A percentile compares a stretch with the other conserved stretches of the same genome.
These are phyloP conservation scores for Cladorrhinum samala DNA, from an alignment of 495 filamentous ascomycete species.

Conservation along the genomic window DNA sequence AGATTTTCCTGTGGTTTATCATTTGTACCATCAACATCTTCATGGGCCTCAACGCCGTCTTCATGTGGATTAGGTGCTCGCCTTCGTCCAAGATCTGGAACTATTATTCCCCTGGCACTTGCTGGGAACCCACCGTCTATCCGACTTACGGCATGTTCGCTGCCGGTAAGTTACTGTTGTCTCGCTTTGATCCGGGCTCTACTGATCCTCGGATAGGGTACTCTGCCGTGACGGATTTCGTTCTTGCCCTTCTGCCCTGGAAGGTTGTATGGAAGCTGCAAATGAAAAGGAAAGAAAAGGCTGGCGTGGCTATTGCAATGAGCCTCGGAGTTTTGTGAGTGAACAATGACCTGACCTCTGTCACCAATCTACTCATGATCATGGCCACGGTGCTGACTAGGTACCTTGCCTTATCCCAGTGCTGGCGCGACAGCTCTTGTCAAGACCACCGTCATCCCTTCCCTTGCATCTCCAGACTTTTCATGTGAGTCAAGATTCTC, in stretches of 20 bases:
- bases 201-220: slow-evolving; percentile 18
- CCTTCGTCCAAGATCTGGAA: slow-evolving; percentile 31
- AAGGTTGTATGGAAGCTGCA: slow-evolving; percentile 27
- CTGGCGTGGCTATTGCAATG: slow-evolving; percentile 36
- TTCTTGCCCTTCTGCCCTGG: slow-evolving; percentile 32
- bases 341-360: too few relatives aligned
- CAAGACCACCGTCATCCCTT: slow-evolving; percentile 24
- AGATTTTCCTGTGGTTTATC: slow-evolving; percentile 23
- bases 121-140: slow-evolving; percentile 23
- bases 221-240: slow-evolving; percentile 31
- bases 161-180: slow-evolving; percentile 11
- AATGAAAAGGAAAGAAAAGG: slow-evolving; percentile 32
- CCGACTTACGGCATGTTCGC: slow-evolving; percentile 23
- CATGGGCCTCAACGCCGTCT: slow-evolving; percentile 29
- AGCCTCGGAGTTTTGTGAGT: slow-evolving; percentile 37
- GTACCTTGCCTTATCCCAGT: too few relatives aligned
- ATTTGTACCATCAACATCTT: slow-evolving; percentile 30
- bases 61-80: slow-evolving; percentile 32
- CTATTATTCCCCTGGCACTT: slow-evolving; percentile 21
- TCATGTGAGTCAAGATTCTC: slow-evolving; percentile 20
- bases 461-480: slow-evolving; percentile 22
- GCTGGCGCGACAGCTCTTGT: slow-evolving; percentile 25
- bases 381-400: too few relatives aligned
- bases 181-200: background rate
- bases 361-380: too few relatives aligned